Evolutionary conservation across 2,329 filamentous ascomycete genomes (phyloP), one percentile per base, ranked within the genome.

Genomic region (Paracorniculantispora psalliotae): DNA sequence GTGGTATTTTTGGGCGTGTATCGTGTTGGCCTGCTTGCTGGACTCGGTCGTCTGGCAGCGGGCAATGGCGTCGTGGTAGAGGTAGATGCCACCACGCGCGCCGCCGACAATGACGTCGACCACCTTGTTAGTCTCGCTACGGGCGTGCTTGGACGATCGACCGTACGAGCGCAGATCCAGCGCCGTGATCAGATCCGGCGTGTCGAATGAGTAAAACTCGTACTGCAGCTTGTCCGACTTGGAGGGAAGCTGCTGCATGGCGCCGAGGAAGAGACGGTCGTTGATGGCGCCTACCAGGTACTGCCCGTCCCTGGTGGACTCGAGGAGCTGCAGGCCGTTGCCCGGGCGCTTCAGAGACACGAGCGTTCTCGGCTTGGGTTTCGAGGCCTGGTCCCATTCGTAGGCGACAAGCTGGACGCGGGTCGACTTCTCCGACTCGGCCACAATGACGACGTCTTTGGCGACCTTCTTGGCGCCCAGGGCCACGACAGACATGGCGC

Each of bases 31-130:
- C 54, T 66, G 66, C 37, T 73, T 73, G 1, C 71, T 67, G 49
- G 71, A 73, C 2, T 72, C 71, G 33, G 77, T 71, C 48, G 70
- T 72, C 54, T 79, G 79, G 39, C 90, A 76, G 62, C 83, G 83
- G 59, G 76, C 71, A 10, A 93, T 68, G 17, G 92, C 76, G 72
- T 96, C 89, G 62, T 88, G 84, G 71, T 96, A 96, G n/a, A 92
- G 75, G 67, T 90, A 84, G 46, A 97, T 89, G 25, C 84, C 82
- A 64, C 94, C 94, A 53, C 86, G 83, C 5, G 84, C 82, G 63
- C 90, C 87, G 55, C 94, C 94, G 57, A 96, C 75, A 4, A 87
- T 87, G 26, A 99, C 72, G 67, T 96, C 88, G n/a, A 94, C 71
- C 10, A 82, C 73, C 3, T 64, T 67, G 64, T 68, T 39, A 41